Base-by-base conservation (phyloP, 257 asterid genomes). In the Ajuga chamaepitys region DNA sequence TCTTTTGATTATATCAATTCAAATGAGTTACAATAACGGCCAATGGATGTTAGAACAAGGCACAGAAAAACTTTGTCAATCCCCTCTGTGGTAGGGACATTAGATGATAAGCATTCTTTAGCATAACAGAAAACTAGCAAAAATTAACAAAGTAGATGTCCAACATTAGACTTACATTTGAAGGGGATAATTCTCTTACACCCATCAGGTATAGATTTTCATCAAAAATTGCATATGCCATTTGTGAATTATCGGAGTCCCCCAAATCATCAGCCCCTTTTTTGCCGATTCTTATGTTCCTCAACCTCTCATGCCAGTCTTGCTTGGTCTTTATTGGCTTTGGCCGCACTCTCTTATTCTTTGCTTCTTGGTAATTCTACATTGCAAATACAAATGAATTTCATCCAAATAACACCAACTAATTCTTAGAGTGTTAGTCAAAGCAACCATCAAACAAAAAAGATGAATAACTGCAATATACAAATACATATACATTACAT, bases 181-280 rank as follows among this genome's bases (percentile, higher is more conserved):
- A 66, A 35, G 64, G 75, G 28, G 86, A 75, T 72, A 78, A 21
- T 68, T 82, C 91, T 75, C 88, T 83, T 78, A 80, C 88, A 2
- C 77, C 80, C 88, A 73, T 77, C 68, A 87, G 58, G 79, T 83
- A 90, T 68, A 84, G 62, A 79, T 94, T 94, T 26, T 88, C 95
- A 79, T 94, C 95, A 73, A 87, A 87, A 70, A 84, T 77, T 74
- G 95, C 95, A 42, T 81, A 84, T 2, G 99, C 95, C 97, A 90
- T 90, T 70, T 80, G 63, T 72, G 88, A 78, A 83, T 73, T 79
- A 54, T 84, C 95, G 5, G 83, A 67, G 74, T 80, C 84, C 66
- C 74, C 84, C 4, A 69, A 68, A 62, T 85, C 91, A 75, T 86
- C 86, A 9, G 77, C 71, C 66, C 91, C 91, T 67, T 48, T 84